Evolutionary conservation across 768 basidiomycete species (phyloP), one percentile per base, ranked within the genome.

Genomic region (Phanerochaete sordida): DNA sequence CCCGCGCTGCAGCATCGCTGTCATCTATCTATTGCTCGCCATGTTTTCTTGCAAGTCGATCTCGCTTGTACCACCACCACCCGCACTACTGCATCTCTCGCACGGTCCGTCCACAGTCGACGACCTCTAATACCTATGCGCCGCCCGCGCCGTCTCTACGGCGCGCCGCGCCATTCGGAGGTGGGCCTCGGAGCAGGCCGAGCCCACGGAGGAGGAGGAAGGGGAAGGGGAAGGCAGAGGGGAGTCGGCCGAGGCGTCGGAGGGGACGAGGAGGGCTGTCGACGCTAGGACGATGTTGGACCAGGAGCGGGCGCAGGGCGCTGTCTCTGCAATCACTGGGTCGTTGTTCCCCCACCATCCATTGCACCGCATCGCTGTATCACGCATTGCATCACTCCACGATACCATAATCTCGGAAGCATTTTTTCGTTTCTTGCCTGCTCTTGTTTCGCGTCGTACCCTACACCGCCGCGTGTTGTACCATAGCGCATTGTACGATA

Each of bases 61-160:
- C 13, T 24, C 65, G 66, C 53, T 58, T 69, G 66, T 69, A 70
- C 61, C 68, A 69, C 64, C 69, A 69, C 64, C 68, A 59, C 43
- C 49, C 12, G 46, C 58, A 24, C 26, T 46, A 43, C 45, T 54
- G 31, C 49, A 46, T 35, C 21, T 61, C 54, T 61, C 48, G 39
- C 24, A 30, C 44, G 43, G 24, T 44, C 35, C 55, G 46, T 50
- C 57, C 47, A 59, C 64, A 60, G 64, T 66, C 58, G 53, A 33
- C 63, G 46, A 60, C 60, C 55, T 51, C 19, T 54, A 54, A 58
- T 60, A 52, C 47, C 39, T 39, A 51, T 58, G 56, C 60, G 52
- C n/a, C 2, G 3, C 19, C 5, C 52, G 52, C 52, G 30, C 21
- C 26, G 30, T 31, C 52, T 3, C n/a, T 5, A 19, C 47, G 24